These are phyloP conservation scores for Coniochaeta prunicola DNA, from an alignment of 2,329 filamentous ascomycete genomes.

Conservation along the genomic window DNA sequence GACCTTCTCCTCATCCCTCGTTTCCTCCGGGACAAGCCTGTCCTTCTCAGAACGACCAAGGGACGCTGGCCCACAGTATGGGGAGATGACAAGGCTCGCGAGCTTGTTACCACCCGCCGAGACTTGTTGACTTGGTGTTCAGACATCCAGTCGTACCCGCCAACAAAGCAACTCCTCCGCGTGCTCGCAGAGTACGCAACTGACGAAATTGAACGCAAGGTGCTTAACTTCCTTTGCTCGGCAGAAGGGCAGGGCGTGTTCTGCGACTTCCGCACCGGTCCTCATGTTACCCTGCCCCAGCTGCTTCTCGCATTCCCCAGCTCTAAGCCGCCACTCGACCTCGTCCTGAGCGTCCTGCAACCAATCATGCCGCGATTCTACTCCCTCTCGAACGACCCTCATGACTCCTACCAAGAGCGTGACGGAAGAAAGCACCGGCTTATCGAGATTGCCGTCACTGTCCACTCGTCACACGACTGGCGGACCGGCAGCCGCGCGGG, in stretches of 20 bases:
- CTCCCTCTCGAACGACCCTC: conserved; percentile 92
- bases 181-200: conserved; percentile 78
- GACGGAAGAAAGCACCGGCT: conserved; percentile 68
- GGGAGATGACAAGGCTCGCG: conserved; percentile 80
- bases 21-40: conserved; percentile 75
- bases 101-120: conserved; percentile 81
- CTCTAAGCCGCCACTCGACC: conserved; percentile 77
- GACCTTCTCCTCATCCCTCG: conserved; percentile 75
- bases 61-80: conserved; percentile 97
- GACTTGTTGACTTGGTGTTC: conserved; percentile 95
- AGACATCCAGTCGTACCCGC: conserved; percentile 87
- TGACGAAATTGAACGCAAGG: conserved; percentile 78
- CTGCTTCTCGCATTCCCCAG: conserved; percentile 89
- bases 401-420: conserved; percentile 62
- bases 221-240: conserved; percentile 78
- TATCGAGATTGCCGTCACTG: conserved; percentile 92
- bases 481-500: conserved; percentile 65
- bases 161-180: conserved; percentile 80
- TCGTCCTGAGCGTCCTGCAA: conserved; percentile 71
- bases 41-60: conserved; percentile 68
- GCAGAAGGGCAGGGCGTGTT: conserved; percentile 88
- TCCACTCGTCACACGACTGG: conserved; percentile 84
- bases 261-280: conserved; percentile 87
- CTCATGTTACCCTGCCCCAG: conserved; percentile 78
- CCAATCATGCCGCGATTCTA: conserved; percentile 98